phyloP scores from a whole-genome alignment of 495 filamentous ascomycete species.

The Elasticomyces elasticus region DNA sequence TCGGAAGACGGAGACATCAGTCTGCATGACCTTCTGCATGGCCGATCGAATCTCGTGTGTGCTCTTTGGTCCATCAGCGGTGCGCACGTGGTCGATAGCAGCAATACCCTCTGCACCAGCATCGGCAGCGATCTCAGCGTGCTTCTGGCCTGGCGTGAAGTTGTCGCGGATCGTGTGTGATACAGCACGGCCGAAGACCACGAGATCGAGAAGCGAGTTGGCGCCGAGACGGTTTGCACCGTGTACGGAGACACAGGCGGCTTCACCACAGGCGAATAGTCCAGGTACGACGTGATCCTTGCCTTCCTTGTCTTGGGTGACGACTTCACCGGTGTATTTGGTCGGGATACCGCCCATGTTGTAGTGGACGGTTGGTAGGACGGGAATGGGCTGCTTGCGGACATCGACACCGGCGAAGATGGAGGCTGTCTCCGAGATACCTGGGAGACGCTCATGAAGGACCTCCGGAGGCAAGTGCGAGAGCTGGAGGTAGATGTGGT shows the following conservation, averaged over 20 bases:
- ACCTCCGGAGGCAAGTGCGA: slow-evolving; percentile 85
- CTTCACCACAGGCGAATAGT: slow-evolving; percentile 92
- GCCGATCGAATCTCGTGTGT: slow-evolving; percentile 75
- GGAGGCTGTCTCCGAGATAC: slow-evolving; percentile 95
- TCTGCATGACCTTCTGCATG: slow-evolving; percentile 98
- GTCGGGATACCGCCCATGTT: slow-evolving; percentile 99
- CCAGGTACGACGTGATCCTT: slow-evolving; percentile 90
- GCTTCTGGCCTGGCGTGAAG: slow-evolving; percentile 64
- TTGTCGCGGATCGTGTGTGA: slow-evolving; percentile 91
- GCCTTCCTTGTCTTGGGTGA: slow-evolving; percentile 70
- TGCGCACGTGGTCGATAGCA: slow-evolving; percentile 73
- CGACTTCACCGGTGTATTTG: slow-evolving; percentile 90
- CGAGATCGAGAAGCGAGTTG: slow-evolving; percentile 92
- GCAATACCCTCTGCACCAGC: slow-evolving; percentile 78
- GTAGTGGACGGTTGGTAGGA: slow-evolving; percentile 96
- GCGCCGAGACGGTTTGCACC: slow-evolving; percentile 95
- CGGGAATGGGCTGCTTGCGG: slow-evolving; percentile 91
- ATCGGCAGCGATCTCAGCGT: slow-evolving; percentile 65
- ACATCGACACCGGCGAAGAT: slow-evolving; percentile 98
- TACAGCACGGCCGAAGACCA: slow-evolving; percentile 94
- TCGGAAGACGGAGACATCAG: slow-evolving; percentile 91
- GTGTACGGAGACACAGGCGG: slow-evolving; percentile 97
- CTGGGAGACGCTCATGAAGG: slow-evolving; percentile 90
- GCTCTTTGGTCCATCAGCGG: slow-evolving; percentile 67
- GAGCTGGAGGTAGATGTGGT: slow-evolving; percentile 96